These are phyloP conservation scores for Millerozyma miso DNA, from an alignment of 805 yeast genomes.

Conservation along the genomic window DNA sequence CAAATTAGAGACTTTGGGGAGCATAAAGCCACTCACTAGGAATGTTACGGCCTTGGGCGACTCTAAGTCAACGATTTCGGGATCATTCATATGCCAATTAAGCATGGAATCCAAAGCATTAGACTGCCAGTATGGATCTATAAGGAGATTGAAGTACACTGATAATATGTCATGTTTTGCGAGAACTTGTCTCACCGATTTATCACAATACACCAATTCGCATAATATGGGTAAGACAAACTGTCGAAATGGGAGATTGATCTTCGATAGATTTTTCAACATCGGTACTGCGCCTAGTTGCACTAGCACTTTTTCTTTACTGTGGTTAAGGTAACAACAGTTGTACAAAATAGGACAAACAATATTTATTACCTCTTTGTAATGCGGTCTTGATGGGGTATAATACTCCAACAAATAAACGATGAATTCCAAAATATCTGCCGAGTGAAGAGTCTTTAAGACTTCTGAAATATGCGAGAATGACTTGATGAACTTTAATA, in stretches of 20 bases:
- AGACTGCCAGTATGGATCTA: constrained; percentile 56
- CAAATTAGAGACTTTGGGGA: constrained; percentile 36
- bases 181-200: constrained; percentile 33
- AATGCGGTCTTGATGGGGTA: constrained; percentile 24
- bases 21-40: constrained; percentile 36
- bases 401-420: constrained; percentile 26
- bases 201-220: constrained; percentile 47
- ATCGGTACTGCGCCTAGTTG: constrained; percentile 44
- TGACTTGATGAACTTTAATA: constrained; percentile 44
- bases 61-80: constrained; percentile 17
- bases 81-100: constrained; percentile 33
- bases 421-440: constrained; percentile 43
- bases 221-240: constrained; percentile 51
- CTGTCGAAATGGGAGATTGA: constrained; percentile 45
- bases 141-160: constrained; percentile 36
- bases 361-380: constrained; percentile 39
- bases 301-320: constrained; percentile 44
- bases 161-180: constrained; percentile 34
- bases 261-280: constrained; percentile 34
- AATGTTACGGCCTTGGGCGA: constrained; percentile 24
- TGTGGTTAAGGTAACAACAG: constrained; percentile 45
- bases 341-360: constrained; percentile 49
- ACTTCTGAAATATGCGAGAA: constrained; percentile 35
- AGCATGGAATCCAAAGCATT: constrained; percentile 50
- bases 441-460: constrained; percentile 27